Evolutionary conservation across 2,329 filamentous ascomycete species (phyloP).

Genomic region (Neonectria neomacrospora): DNA sequence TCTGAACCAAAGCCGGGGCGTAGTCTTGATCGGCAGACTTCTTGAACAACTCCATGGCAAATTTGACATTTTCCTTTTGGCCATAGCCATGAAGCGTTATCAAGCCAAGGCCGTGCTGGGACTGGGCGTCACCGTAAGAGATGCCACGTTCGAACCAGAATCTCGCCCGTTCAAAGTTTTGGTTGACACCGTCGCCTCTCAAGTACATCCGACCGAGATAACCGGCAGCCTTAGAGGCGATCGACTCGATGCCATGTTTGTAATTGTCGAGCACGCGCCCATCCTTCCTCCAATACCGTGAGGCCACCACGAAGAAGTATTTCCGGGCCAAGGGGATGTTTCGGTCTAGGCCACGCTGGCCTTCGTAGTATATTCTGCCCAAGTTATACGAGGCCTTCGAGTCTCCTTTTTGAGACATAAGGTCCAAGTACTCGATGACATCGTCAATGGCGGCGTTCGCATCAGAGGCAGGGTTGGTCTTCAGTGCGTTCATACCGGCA

Average conservation of each 20-base stretch:
- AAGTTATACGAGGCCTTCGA: constrained; percentile 87
- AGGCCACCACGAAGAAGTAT: constrained; percentile 84
- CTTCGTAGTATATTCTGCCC: constrained; percentile 89
- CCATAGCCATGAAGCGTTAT: constrained; percentile 86
- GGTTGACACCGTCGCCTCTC: constrained; percentile 84
- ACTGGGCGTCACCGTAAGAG: constrained; percentile 80
- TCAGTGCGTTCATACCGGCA: constrained; percentile 83
- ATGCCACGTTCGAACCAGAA: constrained; percentile 88
- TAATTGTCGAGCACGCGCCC: constrained; percentile 78
- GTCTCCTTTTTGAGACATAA: constrained; percentile 91
- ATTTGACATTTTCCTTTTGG: constrained; percentile 73
- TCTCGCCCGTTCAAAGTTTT: constrained; percentile 79
- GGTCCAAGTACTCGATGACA: constrained; percentile 91
- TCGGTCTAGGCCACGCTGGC: constrained; percentile 77
- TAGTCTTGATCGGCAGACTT: constrained; percentile 85
- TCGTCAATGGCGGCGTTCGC: constrained; percentile 90
- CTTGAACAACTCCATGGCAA: constrained; percentile 80
- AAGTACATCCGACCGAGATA: constrained; percentile 91
- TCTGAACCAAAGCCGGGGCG: constrained; percentile 81
- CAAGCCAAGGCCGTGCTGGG: constrained; percentile 84
- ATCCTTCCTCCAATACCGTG: constrained; percentile 83
- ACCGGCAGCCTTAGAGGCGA: constrained; percentile 84
- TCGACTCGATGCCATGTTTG: constrained; percentile 77
- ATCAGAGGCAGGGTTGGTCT: constrained; percentile 78
- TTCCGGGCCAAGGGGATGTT: constrained; percentile 79